Conservation (phyloP, 1,139 yeast species). For the Lodderomyces metapsilosis region DNA sequence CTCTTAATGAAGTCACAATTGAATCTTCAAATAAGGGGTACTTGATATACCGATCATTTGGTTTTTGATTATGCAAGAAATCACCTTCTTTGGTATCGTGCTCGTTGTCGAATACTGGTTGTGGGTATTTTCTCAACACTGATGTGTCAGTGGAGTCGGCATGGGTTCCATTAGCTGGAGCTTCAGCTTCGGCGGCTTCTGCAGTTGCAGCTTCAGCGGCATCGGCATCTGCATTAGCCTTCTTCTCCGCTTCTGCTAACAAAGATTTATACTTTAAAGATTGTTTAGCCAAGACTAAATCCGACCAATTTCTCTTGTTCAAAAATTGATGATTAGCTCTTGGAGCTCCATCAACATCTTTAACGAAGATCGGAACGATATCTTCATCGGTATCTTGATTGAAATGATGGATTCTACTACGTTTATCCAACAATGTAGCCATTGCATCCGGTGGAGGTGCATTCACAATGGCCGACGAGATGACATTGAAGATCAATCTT, state of each 20-base stretch:
- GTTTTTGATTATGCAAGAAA: slow-evolving; percentile 10
- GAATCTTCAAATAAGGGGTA: slow-evolving; percentile 59
- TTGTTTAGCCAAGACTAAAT: slow-evolving; percentile 39
- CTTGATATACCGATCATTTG: slow-evolving; percentile 26
- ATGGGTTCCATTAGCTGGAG: not conserved
- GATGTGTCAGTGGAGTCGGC: not conserved
- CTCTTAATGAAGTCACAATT: slow-evolving; percentile 67
- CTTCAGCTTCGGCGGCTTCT: not conserved
- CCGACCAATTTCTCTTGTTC: slow-evolving; percentile 68
- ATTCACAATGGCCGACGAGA: slow-evolving; percentile 86
- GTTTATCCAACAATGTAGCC: slow-evolving; percentile 64
- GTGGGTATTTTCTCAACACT: slow-evolving; percentile 28
- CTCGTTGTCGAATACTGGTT: slow-evolving; percentile 19
- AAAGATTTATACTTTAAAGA: slow-evolving; percentile 24
- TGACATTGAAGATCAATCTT: slow-evolving; percentile 75
- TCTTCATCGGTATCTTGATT: slow-evolving; percentile 72
- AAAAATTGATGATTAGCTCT: slow-evolving; percentile 61
- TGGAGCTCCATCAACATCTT: slow-evolving; percentile 56
- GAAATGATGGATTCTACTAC: slow-evolving; percentile 69
- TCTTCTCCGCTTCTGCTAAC: slow-evolving; percentile 13
- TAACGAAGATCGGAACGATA: slow-evolving; percentile 65
- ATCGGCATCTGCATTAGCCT: slow-evolving; percentile 1
- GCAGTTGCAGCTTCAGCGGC: slow-evolving; percentile 3
- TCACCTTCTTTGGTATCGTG: slow-evolving; percentile 9
- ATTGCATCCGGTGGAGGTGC: slow-evolving; percentile 90